A percentile compares a stretch with the other conserved stretches of the same genome.
Conservation (phyloP, 2,329 filamentous ascomycete species). For the Apiospora aurea region DNA sequence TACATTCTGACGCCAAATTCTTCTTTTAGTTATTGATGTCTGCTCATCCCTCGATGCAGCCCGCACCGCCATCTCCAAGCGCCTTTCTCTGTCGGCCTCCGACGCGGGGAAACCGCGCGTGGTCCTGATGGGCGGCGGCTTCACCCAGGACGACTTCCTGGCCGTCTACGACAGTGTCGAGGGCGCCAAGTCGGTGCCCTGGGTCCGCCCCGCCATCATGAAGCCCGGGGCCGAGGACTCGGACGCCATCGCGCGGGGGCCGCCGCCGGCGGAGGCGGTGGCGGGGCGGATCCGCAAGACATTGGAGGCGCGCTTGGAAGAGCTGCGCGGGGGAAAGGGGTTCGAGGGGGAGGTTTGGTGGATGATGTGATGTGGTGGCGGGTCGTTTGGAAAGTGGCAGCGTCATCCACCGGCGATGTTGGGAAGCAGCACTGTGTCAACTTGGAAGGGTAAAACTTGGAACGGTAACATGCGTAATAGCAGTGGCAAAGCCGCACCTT, state of each 20-base stretch:
- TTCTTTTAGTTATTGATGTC: slow-evolving; percentile 20
- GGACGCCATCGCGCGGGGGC: not conserved
- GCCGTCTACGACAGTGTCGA: slow-evolving; percentile 25
- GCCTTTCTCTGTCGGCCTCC: not conserved
- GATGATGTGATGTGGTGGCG: slow-evolving; percentile 13
- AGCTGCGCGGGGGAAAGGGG: slow-evolving; percentile 23
- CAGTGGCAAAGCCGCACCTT: too few species aligned
- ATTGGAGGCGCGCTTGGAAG: slow-evolving; percentile 24
- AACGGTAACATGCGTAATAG: too few species aligned
- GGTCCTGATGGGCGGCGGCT: slow-evolving; percentile 28
- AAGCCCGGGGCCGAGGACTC: slow-evolving; percentile 22
- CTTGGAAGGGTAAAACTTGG: too few species aligned
- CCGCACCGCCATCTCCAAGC: slow-evolving; percentile 5
- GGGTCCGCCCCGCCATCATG: slow-evolving; percentile 24
- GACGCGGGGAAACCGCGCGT: slow-evolving; percentile 13
- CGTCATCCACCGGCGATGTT: too few species aligned
- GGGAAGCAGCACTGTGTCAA: too few species aligned
- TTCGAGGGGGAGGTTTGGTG: slow-evolving; percentile 27
- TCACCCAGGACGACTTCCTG: slow-evolving; percentile 24
- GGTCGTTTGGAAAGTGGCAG: not conserved
- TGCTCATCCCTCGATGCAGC: slow-evolving; percentile 22
- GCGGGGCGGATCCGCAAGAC: slow-evolving; percentile 12
- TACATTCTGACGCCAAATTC: too few species aligned
- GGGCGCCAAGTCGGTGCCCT: slow-evolving; percentile 26
- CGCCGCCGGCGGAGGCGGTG: slow-evolving; percentile 25